Evolutionary conservation across 176 grass and related monocot species (phyloP), one percentile per base, ranked within the genome.

Genomic region (Stipa capillata): DNA sequence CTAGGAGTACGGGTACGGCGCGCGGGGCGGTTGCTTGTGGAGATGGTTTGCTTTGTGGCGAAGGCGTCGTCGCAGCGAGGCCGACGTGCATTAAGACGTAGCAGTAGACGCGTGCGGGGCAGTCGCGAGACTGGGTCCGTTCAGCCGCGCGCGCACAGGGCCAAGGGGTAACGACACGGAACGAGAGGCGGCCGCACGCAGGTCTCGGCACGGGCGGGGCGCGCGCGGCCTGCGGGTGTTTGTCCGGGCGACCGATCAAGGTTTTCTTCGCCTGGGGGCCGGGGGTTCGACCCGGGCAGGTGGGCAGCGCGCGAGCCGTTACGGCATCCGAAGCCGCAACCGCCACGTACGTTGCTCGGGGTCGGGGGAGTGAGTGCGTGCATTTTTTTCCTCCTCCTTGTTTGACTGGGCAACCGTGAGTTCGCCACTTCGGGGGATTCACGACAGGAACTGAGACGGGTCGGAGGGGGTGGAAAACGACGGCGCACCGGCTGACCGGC

Each of bases 31-130:
- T 72, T 69, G 36, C 67, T 65, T 87, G 54, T 9, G 31, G 41
- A 10, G 77, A 44, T n/a, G 55, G 65, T 66, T 84, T 84, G 40
- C 86, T 84, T 88, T 83, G 86, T 73, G 80, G 84, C 80, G 39
- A 84, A 83, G 66, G 86, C 56, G 65, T 7, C 11, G 35, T 77
- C 17, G 27, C 20, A 23, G 36, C 54, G 83, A 79, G 49, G 12
- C 58, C 59, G 86, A 79, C 49, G 57, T 69, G 74, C 41, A 5
- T 73, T 79, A 73, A 67, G 58, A 57, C 73, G 48, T n/a, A 43
- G 14, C 1, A 60, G 44, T 34, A 28, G 36, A 83, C 80, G 85
- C 79, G 73, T 45, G 35, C 40, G 65, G 47, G 31, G 1, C n/a
- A n/a, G n/a, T n/a, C n/a, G n/a, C 9, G 65, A 16, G 76, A 56